Base-by-base conservation (phyloP, 495 filamentous ascomycete genomes). In the Penicillium turbatum region DNA sequence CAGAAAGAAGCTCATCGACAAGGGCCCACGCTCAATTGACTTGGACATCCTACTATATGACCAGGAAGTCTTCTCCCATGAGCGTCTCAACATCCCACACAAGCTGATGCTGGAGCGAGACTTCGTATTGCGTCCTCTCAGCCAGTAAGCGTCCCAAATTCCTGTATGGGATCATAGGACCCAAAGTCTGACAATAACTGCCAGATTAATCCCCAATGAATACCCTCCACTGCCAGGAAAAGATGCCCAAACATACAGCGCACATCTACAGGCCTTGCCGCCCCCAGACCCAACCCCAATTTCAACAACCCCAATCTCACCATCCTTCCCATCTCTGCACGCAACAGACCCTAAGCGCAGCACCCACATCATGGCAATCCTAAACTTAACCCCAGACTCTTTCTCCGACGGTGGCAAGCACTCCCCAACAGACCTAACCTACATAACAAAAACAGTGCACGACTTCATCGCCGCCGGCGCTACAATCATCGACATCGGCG, bases 341-440 rank as follows among this genome's bases (percentile, higher is more conserved):
- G 77, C 87, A 19, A 80, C 86, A 30, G 76, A 83, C 54, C 73
- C 83, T 0, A 74, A 69, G 46, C 85, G 88, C 38, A 74, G 73
- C 39, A 97, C 92, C 2, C 81, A 84, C 48, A 70, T 97, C 36
- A 97, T 98, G 93, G 87, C 89, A 29, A 95, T 98, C 59, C 78
- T 97, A 46, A 98, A 98, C 72, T 75, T 96, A 52, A 97, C 92
- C 1, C 93, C 92, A 9, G 93, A 98, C 75, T 97, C 93, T 35
- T 97, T 97, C 76, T 97, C 92, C 11, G 91, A 97, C 60, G 93
- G 91, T 46, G 92, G 92, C 38, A 60, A 71, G 2, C 78, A 91
- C 71, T 63, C 66, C 43, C 50, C 73, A 21, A 57, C 62, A 10
- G 69, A 79, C 55, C 43, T 71, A 12, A 40, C 56, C 37, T 55